Base-by-base conservation (phyloP, 2,329 filamentous ascomycete genomes). In the Pochonia chlamydosporia region DNA sequence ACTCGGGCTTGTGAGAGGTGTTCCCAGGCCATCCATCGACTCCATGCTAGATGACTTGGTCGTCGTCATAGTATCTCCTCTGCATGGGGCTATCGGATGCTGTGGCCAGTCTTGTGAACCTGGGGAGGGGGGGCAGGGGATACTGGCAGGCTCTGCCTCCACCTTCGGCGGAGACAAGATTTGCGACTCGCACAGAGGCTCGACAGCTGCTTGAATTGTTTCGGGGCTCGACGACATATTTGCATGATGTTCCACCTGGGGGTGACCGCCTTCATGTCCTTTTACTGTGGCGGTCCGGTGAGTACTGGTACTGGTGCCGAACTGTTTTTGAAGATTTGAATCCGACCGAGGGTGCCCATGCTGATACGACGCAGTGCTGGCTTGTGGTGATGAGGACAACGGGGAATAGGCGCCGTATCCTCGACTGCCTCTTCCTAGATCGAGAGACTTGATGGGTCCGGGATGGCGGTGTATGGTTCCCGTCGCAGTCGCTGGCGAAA, bases 1-100 rank as follows among this genome's bases (percentile, higher is more conserved):
- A 55, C 76, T 78, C 0, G 76, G 76, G 54, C 74, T 79, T 1
- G 76, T 81, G 23, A 79, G 56, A 1, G 78, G 76, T 1, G 76
- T 78, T 8, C 66, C 70, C 4, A 75, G 59, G 3, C 63, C 62
- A 14, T 69, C 73, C 43, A 76, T 69, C 0, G 78, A 81, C 3
- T 71, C 69, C 1, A 76, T 73, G 55, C 75, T 75, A 0, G 75
- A 74, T 3, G 76, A 80, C 36, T 73, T 69, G 9, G 65, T 64
- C 1, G 75, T 76, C 3, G 63, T 65, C 45, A 66, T 62, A 1
- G 71, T 71, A 28, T 69, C 64, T 5, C 64, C 68, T 13, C 73
- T 63, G 2, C 67, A 69, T 2, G 63, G 63, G 7, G 61, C 57
- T 18, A 52, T 52, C 6, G 60, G 55, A 7, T 61, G 59, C 18